These are phyloP conservation scores for Penicillium sp. DNA, from an alignment of 2,329 filamentous ascomycete genomes.

Conservation along the genomic window DNA sequence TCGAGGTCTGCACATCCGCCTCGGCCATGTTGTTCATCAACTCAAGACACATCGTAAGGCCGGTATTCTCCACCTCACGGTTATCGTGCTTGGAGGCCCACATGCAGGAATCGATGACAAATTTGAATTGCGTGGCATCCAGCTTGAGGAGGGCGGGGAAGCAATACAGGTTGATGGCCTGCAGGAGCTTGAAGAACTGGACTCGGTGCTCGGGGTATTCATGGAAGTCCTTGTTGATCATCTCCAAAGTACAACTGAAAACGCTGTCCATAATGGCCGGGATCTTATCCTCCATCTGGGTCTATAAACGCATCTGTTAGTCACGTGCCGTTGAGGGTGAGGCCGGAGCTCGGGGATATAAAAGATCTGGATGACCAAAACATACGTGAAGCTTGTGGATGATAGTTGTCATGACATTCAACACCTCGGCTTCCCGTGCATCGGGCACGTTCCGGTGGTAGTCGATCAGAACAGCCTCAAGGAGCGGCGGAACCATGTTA, in stretches of 20 bases:
- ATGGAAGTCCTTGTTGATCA: slow-evolving; percentile 99
- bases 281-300: slow-evolving; percentile 97
- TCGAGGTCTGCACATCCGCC: slow-evolving; percentile 80
- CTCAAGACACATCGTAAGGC: slow-evolving; percentile 97
- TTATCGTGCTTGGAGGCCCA: slow-evolving; percentile 99
- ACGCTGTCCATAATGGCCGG: slow-evolving; percentile 98
- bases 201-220: slow-evolving; percentile 98
- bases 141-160: slow-evolving; percentile 94
- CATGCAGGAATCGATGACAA: slow-evolving; percentile 98
- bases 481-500: slow-evolving; percentile 91
- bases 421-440: slow-evolving; percentile 91
- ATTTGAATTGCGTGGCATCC: slow-evolving; percentile 96
- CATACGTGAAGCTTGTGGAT: slow-evolving; percentile 94
- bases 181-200: slow-evolving; percentile 97
- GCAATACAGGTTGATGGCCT: slow-evolving; percentile 95
- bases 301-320: slow-evolving; percentile 51
- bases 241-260: slow-evolving; percentile 96
- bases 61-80: slow-evolving; percentile 92
- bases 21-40: slow-evolving; percentile 97
- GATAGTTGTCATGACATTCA: slow-evolving; percentile 97
- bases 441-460: slow-evolving; percentile 97
- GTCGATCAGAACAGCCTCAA: slow-evolving; percentile 91
- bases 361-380: slow-evolving; percentile 27
- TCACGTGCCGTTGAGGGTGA: slow-evolving; percentile 9
- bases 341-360: slow-evolving; percentile 41